A percentile compares a stretch with the other conserved stretches of the same genome.
Evolutionary conservation across 805 yeast genomes (phyloP).

Genomic region (Pichia eremophila): DNA sequence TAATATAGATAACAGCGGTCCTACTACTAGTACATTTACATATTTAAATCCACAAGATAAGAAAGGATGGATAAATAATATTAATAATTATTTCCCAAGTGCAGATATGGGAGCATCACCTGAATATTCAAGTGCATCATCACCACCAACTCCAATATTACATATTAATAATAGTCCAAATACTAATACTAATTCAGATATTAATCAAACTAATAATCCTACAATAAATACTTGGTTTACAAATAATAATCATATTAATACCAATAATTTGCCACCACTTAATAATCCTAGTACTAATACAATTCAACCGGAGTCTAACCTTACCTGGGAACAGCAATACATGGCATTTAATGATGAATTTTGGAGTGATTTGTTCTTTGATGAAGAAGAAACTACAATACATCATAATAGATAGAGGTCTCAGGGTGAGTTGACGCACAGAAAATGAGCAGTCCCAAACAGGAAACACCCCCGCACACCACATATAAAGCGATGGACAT

Average conservation of each 20-base stretch:
- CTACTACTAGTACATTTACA: no score
- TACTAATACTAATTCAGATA: no score
- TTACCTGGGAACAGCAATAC: slow-evolving; percentile 35
- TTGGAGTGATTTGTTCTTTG: slow-evolving; percentile 49
- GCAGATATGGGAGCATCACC: background rate
- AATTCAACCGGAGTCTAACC: background rate
- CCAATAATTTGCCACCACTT: no score
- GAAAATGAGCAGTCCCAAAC: background rate
- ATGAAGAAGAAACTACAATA: slow-evolving; percentile 1
- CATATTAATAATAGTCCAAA: background rate
- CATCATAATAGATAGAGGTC: no score
- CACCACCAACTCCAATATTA: slow-evolving; percentile 3
- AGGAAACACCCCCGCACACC: no score
- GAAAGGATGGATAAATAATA: no score
- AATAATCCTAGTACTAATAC: background rate
- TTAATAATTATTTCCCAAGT: no score
- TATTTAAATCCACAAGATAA: no score
- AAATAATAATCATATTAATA: background rate
- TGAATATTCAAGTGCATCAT: background rate
- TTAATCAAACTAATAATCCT: background rate
- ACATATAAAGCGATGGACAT: no score
- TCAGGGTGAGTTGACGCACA: slow-evolving; percentile 8
- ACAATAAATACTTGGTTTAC: no score
- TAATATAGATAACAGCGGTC: background rate
- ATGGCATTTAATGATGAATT: slow-evolving; percentile 59